Base-by-base conservation (phyloP, 208 protist genomes). In the Ichthyophonus hoferi region DNA sequence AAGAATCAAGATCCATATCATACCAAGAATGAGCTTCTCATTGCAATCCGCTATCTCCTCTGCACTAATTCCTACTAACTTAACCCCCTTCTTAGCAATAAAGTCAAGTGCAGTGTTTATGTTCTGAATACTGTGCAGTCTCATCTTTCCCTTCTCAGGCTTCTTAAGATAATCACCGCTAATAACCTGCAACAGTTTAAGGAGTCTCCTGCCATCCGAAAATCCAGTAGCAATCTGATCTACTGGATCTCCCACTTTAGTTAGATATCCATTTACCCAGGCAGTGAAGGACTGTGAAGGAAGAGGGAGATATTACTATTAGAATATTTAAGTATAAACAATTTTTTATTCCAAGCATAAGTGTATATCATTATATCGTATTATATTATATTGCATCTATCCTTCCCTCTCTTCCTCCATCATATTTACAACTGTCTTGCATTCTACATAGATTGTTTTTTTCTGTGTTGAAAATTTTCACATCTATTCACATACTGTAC, bases 1-100 rank as follows among this genome's bases (percentile, higher is more conserved):
- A 34, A 91, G 89, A 89, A 94, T 94, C 31, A 94, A 35, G 42
- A 83, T 90, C 93, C 93, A 94, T 35, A 93, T 90, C 89, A 94
- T 90, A 90, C 92, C 93, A 14, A 94, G 77, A 50, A 92, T 94
- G n/a, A 92, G 40, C 50, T 87, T 92, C 33, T 89, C 58, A 79
- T 94, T 90, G 31, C 86, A 1, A 31, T 93, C 83, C 0, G 31
- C 0, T 58, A 93, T 92, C 79, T 93, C 79, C 38, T 91, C 90
- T 24, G 90, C n/a, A 42, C 43, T 86, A 39, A 89, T 89, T 58
- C 83, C 58, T 14, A 87, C 43, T 38, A 90, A 40, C 33, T 86
- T 86, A 24, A 92, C 83, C 14, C 83, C 83, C 38, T 77, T 91
- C 24, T 2, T 41, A 34, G 90, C 84, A 88, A 93, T 77, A 34